Evolutionary conservation across 257 asterid species (phyloP).

Genomic region (Solanum pimpinellifolium): DNA sequence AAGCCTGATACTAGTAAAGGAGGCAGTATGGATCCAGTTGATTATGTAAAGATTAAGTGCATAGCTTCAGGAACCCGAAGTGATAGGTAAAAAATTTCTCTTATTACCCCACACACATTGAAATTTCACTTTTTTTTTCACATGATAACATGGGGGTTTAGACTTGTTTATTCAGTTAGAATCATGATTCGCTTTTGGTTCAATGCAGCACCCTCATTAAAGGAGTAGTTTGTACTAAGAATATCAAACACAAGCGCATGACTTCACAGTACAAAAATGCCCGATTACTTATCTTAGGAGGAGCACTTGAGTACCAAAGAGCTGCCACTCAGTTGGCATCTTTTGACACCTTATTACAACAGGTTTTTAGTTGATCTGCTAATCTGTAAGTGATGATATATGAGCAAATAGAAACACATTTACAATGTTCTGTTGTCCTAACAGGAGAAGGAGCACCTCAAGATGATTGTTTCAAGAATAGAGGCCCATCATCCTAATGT

Average conservation of each 20-base stretch:
- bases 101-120: background rate
- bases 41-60: conserved; percentile 83
- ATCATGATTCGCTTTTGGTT: conserved; percentile 2
- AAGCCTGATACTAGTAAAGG: conserved; percentile 91
- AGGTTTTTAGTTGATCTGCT: conserved; percentile 33
- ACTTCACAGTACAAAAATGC: conserved; percentile 75
- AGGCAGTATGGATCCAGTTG: conserved; percentile 98
- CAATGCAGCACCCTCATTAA: conserved; percentile 65
- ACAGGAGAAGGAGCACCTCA: conserved; percentile 87
- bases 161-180: background rate
- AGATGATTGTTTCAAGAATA: conserved; percentile 67
- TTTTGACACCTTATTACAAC: conserved; percentile 68
- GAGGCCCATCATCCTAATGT: conserved; percentile 89
- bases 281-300: conserved; percentile 78
- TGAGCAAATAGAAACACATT: conserved; percentile 3
- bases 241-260: conserved; percentile 97
- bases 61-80: conserved; percentile 77
- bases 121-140: background rate
- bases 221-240: conserved; percentile 92
- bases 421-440: background rate
- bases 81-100: conserved; percentile 44
- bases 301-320: conserved; percentile 90
- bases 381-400: background rate
- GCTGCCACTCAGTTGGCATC: conserved; percentile 82
- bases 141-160: background rate